Evolutionary conservation across 192 early-diverging fungal genomes (phyloP), one percentile per base, ranked within the genome.

Genomic region (Coemansia reversa): DNA sequence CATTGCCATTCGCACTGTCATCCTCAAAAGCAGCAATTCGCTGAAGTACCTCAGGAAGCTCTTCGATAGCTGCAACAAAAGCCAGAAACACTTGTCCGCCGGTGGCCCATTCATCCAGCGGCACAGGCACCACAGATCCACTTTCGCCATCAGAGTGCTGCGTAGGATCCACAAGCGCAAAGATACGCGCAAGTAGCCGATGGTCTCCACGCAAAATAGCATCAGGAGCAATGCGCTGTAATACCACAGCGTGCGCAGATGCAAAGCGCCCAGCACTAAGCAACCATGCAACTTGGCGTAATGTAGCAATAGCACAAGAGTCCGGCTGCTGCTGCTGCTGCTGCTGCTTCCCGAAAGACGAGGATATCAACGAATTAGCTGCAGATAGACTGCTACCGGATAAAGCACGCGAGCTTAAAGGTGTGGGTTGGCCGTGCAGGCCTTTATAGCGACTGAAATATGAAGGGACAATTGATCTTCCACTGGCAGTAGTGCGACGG

Each of bases 211-310:
- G 65, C 7, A 89, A 63, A 55, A 89, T 65, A 5, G 65, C 81
- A 9, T 67, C 68, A 7, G 88, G 88, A 0, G 88, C 88, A 57
- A 90, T 63, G 4, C 73, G 65, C 24, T 82, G 77, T 50, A 90
- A 23, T 25, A 84, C 73, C 29, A 87, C 61, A 22, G 56, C 53
- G 48, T 88, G 86, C 0, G 82, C 88, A 18, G 80, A 52, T 0
- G 73, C 55, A 19, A 69, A 30, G 42, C 79, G 75, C 3, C 74
- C 82, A 2, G 84, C 82, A 28, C 79, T 76, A 24, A 90, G 35
- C 23, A 67, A 59, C 53, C 70, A 80, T 6, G 35, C 60, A 22
- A 79, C 51, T n/a, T 74, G 59, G 39, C 61, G 77, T 68, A 79
- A 32, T 0, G 56, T 63, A 8, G 69, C 66, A 25, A 52, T 62